Base-by-base conservation (phyloP, 768 basidiomycete species). In the Panellus pusillus region DNA sequence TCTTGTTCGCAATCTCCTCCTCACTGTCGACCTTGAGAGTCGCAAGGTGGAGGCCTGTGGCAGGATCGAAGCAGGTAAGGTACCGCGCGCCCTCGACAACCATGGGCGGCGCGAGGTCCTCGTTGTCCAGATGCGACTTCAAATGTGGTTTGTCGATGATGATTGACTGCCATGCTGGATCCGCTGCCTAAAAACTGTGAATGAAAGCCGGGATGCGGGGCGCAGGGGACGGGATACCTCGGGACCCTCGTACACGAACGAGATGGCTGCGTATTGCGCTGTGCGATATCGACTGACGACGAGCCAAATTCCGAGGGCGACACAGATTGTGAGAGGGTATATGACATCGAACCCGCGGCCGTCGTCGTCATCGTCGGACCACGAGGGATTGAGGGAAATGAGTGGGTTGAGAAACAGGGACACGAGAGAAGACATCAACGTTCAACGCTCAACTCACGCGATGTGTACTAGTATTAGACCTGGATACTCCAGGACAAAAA, bases 21-120 rank as follows among this genome's bases (percentile, higher is more conserved):
- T 77, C 78, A 55, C 83, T 80, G 64, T 94, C 91, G 1, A 94
- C 88, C 6, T 91, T 73, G 49, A 84, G 69, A 0, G 93, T 95
- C 37, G 74, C 81, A 45, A 97, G 77, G 63, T 95, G 93, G 37
- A 89, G 77, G 18, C 85, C 86, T 13, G 91, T 95, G 4, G 93
- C 85, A 13, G 96, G 96, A 69, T 98, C 96, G 62, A 83, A 98
- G 66, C 87, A 86, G 2, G 96, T 98, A 55, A 98, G 88, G 65
- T 89, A 93, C 38, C 83, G 77, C 42, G 81, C 74, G 37, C 75
- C 76, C 1, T 72, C 66, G 28, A 79, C 66, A 12, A 69, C 65
- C 40, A 77, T 64, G 1, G 75, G 65, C 3, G 86, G 83, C 35
- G 79, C 71, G 29, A 93, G 73, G 9, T 78, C 77, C 1, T 73